These are phyloP conservation scores for Allomyces javanicus DNA, from an alignment of 192 early-diverging fungal genomes.

Conservation along the genomic window DNA sequence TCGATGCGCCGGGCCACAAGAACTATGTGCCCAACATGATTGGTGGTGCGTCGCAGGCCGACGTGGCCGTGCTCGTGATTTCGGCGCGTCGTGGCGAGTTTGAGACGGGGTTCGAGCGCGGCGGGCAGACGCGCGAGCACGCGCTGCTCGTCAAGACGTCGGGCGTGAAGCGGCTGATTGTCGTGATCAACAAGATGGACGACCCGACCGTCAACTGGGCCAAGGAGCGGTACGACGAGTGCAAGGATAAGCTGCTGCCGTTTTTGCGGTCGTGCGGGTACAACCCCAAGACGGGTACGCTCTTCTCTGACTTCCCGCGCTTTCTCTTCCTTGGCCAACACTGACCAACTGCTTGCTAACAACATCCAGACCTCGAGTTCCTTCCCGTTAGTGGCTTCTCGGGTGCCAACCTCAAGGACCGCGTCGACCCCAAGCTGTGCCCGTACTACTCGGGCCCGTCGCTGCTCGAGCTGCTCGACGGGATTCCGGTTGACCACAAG, in stretches of 20 bases:
- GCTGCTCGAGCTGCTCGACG: slow-evolving; percentile 71
- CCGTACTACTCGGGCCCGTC: slow-evolving; percentile 70
- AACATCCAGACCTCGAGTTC: slow-evolving; percentile 50
- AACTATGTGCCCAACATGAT: slow-evolving; percentile 97
- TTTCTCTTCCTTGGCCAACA: background rate
- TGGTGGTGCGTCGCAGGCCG: slow-evolving; percentile 86
- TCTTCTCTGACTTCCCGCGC: slow-evolving; percentile 1
- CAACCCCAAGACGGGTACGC: slow-evolving; percentile 53
- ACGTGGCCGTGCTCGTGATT: slow-evolving; percentile 84
- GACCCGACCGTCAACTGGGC: slow-evolving; percentile 88
- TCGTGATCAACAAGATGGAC: slow-evolving; percentile 99
- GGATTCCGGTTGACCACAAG: slow-evolving; percentile 67
- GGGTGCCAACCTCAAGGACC: slow-evolving; percentile 89
- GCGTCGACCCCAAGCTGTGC: slow-evolving; percentile 34
- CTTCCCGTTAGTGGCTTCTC: slow-evolving; percentile 94
- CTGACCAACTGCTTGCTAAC: background rate
- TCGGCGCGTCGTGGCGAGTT: slow-evolving; percentile 98
- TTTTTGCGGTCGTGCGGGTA: slow-evolving; percentile 85
- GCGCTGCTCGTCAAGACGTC: slow-evolving; percentile 88
- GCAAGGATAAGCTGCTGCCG: slow-evolving; percentile 57
- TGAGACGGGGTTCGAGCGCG: slow-evolving; percentile 98
- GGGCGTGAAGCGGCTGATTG: slow-evolving; percentile 81
- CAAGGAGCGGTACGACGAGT: slow-evolving; percentile 85
- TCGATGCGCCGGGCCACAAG: slow-evolving; percentile 98
- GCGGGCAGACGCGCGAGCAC: slow-evolving; percentile 97